A percentile compares a stretch with the other conserved stretches of the same genome.
Conservation (phyloP, 1,284 basidiomycete genomes). For the Cryptococcus sp. region DNA sequence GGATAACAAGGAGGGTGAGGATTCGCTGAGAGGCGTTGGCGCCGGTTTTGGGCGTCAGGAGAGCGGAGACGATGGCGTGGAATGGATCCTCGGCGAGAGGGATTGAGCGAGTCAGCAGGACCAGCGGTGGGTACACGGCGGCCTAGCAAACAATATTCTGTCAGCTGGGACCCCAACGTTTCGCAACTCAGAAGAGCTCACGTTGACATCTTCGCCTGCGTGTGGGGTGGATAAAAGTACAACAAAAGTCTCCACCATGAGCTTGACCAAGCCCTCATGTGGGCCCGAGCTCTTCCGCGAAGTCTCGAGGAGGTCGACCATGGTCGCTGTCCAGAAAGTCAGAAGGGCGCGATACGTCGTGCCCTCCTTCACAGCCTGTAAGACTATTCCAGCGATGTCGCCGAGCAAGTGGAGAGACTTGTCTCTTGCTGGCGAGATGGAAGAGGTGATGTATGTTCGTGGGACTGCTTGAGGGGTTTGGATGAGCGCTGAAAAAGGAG, state of each 20-base stretch:
- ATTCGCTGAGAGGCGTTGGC: slow-evolving; percentile 48
- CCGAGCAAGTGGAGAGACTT: slow-evolving; percentile 62
- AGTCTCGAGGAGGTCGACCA: slow-evolving; percentile 75
- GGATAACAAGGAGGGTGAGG: slow-evolving; percentile 47
- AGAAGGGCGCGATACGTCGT: slow-evolving; percentile 71
- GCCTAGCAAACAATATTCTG: slow-evolving; percentile 22
- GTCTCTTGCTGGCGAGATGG: slow-evolving; percentile 59
- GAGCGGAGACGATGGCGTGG: slow-evolving; percentile 37
- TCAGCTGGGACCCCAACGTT: slow-evolving; percentile 1
- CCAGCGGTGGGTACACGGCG: slow-evolving; percentile 50
- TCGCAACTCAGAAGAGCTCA: slow-evolving; percentile 18
- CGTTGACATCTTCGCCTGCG: slow-evolving; percentile 46
- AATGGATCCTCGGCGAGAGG: slow-evolving; percentile 48
- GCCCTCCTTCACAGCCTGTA: slow-evolving; percentile 59
- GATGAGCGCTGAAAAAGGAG: slow-evolving; percentile 71
- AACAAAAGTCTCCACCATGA: slow-evolving; percentile 51
- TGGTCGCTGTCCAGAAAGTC: slow-evolving; percentile 78
- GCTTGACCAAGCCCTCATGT: slow-evolving; percentile 46
- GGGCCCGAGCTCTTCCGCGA: slow-evolving; percentile 38
- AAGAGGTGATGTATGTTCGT: slow-evolving; percentile 69
- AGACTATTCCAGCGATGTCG: slow-evolving; percentile 67
- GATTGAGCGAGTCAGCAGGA: slow-evolving; percentile 47
- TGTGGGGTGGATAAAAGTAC: slow-evolving; percentile 31
- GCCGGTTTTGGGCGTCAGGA: slow-evolving; percentile 41
- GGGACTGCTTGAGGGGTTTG: slow-evolving; percentile 71